phyloP scores from a whole-genome alignment of 2,329 filamentous ascomycete genomes.

The Neofusicoccum umdonicola region DNA sequence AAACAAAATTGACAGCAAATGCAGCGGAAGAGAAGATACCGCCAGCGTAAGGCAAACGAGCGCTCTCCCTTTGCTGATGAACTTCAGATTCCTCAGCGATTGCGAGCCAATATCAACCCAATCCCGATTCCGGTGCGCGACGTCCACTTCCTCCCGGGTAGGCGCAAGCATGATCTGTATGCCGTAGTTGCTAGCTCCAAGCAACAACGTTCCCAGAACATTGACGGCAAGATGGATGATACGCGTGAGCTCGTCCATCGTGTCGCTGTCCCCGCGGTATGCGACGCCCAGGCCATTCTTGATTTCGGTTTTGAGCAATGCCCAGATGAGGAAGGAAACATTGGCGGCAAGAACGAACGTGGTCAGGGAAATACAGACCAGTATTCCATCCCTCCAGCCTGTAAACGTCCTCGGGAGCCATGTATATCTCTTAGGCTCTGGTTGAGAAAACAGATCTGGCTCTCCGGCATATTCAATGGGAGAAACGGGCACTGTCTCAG shows the following conservation, averaged over 20 bases:
- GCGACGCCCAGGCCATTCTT: not conserved
- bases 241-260: not conserved
- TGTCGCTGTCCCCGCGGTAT: too few species aligned
- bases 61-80: slow-evolving; percentile 16
- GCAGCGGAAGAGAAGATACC: too few species aligned
- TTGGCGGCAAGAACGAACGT: slow-evolving; percentile 18
- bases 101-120: slow-evolving; percentile 49
- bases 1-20: too few species aligned
- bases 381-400: too few species aligned
- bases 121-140: slow-evolving; percentile 5
- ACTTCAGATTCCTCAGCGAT: slow-evolving; percentile 37
- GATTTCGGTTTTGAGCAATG: slow-evolving; percentile 20
- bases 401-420: too few species aligned
- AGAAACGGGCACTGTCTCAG: too few species aligned
- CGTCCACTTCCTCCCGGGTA: not conserved
- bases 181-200: not conserved
- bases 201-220: not conserved
- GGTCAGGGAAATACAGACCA: not conserved
- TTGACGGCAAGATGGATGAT: slow-evolving; percentile 39
- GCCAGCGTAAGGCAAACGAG: too few species aligned
- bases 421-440: too few species aligned
- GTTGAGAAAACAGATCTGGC: too few species aligned
- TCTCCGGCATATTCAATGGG: too few species aligned
- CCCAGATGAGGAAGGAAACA: slow-evolving; percentile 1
- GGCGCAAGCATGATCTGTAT: not conserved